Evolutionary conservation across 2,329 filamentous ascomycete species (phyloP), one percentile per base, ranked within the genome.

Genomic region (Karstenula rhodostoma): DNA sequence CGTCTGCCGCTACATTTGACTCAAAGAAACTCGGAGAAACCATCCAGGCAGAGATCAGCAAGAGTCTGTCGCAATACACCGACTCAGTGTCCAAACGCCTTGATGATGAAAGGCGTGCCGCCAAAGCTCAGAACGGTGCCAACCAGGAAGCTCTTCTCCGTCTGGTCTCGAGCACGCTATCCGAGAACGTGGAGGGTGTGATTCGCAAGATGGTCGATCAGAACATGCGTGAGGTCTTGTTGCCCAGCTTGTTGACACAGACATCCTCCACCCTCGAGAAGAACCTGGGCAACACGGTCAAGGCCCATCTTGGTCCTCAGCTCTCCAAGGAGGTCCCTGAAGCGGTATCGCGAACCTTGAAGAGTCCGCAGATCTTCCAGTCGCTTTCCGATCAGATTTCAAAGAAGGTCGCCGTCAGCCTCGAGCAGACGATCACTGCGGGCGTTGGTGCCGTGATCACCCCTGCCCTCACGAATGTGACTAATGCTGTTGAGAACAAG

Each of bases 221-320:
- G 50, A 90, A 91, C 75, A 92, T 97, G 66, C 86, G 92, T 62
- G 85, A 88, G 57, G 85, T 88, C 15, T 87, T 97, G 47, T 97
- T 55, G 94, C 95, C 12, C 84, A 89, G 33, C 82, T 98, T 58
- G 86, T 88, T 52, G 43, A 85, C 89, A 54, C 83, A 89, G 44
- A 88, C 91, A 15, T 84, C 87, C 47, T 86, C 87, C 62, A 85
- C 89, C 4, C 84, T 97, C 29, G 86, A 90, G 57, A 89, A 90
- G 63, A 88, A 92, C 73, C 83, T 98, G 25, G 85, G 87, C 58
- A 84, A 86, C 64, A 87, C 88, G 62, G 80, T 97, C 57, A 86
- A 87, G 65, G 84, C 87, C 51, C 85, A 90, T 55, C 78, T 96
- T 42, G 83, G 87, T n/a, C 84, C 85, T 43, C 82, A 85, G 1